These are phyloP conservation scores for Xylaria hypoxylon DNA, from an alignment of 2,329 filamentous ascomycete species.

Conservation along the genomic window DNA sequence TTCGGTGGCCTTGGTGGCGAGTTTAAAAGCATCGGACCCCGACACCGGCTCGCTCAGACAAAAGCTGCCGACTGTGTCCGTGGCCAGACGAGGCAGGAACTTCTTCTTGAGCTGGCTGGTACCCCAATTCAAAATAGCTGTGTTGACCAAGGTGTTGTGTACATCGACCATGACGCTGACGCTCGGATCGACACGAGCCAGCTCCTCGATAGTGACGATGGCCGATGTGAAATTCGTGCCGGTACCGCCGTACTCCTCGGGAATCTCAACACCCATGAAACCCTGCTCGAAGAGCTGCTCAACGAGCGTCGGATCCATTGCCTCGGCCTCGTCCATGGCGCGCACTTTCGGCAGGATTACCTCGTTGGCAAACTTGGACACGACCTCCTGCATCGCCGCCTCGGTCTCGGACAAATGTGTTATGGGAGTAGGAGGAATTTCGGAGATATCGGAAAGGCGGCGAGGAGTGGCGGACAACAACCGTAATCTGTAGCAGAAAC, in stretches of 20 bases:
- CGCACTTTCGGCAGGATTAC: conserved; percentile 90
- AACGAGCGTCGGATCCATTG: conserved; percentile 88
- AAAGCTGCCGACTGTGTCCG: conserved; percentile 90
- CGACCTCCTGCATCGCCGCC: conserved; percentile 86
- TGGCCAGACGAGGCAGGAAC: conserved; percentile 90
- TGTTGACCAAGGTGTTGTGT: conserved; percentile 98
- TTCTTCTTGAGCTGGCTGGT: conserved; percentile 81
- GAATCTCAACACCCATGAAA: conserved; percentile 96
- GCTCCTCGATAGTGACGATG: conserved; percentile 96
- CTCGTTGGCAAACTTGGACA: conserved; percentile 90
- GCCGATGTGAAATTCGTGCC: conserved; percentile 99
- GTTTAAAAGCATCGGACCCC: conserved; percentile 94
- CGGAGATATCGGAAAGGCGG: conserved; percentile 74
- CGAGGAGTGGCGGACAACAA: conserved; percentile 69
- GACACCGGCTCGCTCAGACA: conserved; percentile 93
- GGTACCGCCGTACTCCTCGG: conserved; percentile 94
- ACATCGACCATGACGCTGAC: conserved; percentile 97
- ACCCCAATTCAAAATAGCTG: conserved; percentile 87
- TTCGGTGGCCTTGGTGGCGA: conserved; percentile 90
- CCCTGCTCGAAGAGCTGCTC: conserved; percentile 98
- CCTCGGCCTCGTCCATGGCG: conserved; percentile 97
- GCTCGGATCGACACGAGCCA: conserved; percentile 92
- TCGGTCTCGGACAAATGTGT: conserved; percentile 93
- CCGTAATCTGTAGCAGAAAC: conserved; percentile 42
- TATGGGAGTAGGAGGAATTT: conserved; percentile 90